Evolutionary conservation across 225 moss, liverwort and hornwort species (phyloP), one percentile per base, ranked within the genome.

Genomic region (Straminergon stramineum): DNA sequence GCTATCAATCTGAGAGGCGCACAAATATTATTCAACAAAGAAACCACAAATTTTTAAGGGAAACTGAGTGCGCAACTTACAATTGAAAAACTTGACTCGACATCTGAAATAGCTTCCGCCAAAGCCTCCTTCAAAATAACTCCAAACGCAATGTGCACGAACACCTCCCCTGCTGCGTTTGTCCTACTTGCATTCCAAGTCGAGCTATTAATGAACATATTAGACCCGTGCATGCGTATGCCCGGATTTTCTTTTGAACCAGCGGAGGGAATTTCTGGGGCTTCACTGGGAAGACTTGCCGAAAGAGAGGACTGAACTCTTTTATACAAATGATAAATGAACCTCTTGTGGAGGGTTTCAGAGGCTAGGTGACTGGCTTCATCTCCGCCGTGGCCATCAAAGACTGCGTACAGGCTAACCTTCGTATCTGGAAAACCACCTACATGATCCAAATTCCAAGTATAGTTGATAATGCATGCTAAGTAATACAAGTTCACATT

Each of bases 311-410:
- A 87, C 37, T 86, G 84, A 58, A 93, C 32, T 86, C 91, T 94
- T 51, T 76, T 75, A 48, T 90, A 90, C 84, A 96, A 90, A 88
- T 96, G 96, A 89, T 93, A 81, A 34, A 94, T 84, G 81, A 97
- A 95, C 78, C 91, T 88, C 85, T 90, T 91, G 84, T 94, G 91
- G 43, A 97, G 95, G 89, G 76, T 91, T 85, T 91, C 90, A 81
- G 96, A 94, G 79, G 97, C 94, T 79, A 97, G 75, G 71, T 95
- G 90, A 93, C 97, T 97, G 81, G 95, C 97, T 93, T 96, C 96
- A 84, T 94, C 92, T 34, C 97, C 97, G 69, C 94, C 92, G 89
- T 97, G 97, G 80, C 97, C 97, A 93, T 97, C 97, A 92, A 97
- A 97, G 81, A 97, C 94, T 76, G 96, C 97, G 84, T 95, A 95